Base-by-base conservation (phyloP, 108 stramenopile species). In the Nitzschia inconspicua region DNA sequence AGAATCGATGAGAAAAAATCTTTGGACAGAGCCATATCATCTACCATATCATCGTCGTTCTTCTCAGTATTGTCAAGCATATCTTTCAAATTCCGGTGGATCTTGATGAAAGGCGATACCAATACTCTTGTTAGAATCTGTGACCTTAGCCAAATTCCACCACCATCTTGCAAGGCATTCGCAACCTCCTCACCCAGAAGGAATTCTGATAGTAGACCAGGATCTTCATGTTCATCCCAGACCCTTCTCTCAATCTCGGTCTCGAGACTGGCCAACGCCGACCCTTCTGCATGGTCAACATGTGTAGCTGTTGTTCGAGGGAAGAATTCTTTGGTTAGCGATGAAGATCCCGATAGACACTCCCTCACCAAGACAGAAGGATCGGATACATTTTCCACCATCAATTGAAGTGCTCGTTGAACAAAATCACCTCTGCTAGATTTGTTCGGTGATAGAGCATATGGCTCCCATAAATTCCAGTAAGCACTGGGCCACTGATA, bases 401-500 rank as follows among this genome's bases (percentile, higher is more conserved):
- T 65, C 6, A 50, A 16, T 18, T 64, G 52, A 28, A 70, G 40
- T 0, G 54, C 43, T 1, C 60, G 60, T 40, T 44, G n/a, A 1
- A 62, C 68, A 62, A 70, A 70, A 16, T 24, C 18, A 10, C 87
- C 87, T 10, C 91, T 83, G 52, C 85, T 87, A 49, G 83, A 85
- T 28, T 59, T 47, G 46, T 58, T 55, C 39, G 41, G 30, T 13
- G 47, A 47, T 10, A 53, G 48, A 8, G 75, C 83, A 68, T 83
- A 78, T 7, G 83, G 75, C 37, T 84, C 76, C 86, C 85, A 93
- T 47, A 83, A 71, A 23, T 81, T 73, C 91, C 91, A 93, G 53
- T 80, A 89, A 0, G 81, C 81, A 24, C 60, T 63, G 4, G 88
- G 91, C 91, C 91, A 93, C 42, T 93, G 91, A 57, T 84, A 88